Evolutionary conservation across 768 basidiomycete species (phyloP), one percentile per base, ranked within the genome.

Genomic region (Porphyrellus cyaneotinctus): DNA sequence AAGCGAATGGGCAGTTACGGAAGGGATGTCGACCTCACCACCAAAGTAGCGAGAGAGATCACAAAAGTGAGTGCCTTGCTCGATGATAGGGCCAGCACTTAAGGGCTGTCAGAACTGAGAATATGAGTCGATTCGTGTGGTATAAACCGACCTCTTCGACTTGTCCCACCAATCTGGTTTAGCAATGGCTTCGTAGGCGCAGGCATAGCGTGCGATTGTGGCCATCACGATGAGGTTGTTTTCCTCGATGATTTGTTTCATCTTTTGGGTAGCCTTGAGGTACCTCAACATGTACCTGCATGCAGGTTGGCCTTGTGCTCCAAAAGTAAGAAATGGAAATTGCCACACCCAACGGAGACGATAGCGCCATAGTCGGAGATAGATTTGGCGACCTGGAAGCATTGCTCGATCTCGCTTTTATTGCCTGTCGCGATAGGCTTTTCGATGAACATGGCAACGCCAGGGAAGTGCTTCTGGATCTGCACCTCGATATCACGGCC

Each of bases 1-100:
- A 30, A 97, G 78, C 10, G 94, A 91, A 65, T 93, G 91, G 15
- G 95, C 95, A 35, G 68, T 74, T 36, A 92, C 88, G 31, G 80
- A 81, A 47, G 82, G 73, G 55, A 95, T 84, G 64, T 97, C 91
- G 52, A 97, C 91, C 59, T 95, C 91, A 15, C 95, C 95, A 47
- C 95, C 95, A 65, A 98, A 97, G 77, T 95, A 95, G 59, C 95
- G 87, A 36, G 93, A 97, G 39, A 97, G 80, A 73, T 97, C 94
- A 62, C 91, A 94, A 74, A 97, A 95, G 75, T 98, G 95, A 14
- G 95, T 98, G 43, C 91, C 95, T 74, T 93, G 89, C 70, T 93
- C 92, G 57, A 95, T 74, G 60, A 94, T 78, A 6, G 91, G 90
- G 18, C 90, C 90, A 49, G 81, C 86, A 65, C 88, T 59, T 17